These are phyloP conservation scores for Xerocomus brunneocitrinus DNA, from an alignment of 768 basidiomycete species.

Conservation along the genomic window DNA sequence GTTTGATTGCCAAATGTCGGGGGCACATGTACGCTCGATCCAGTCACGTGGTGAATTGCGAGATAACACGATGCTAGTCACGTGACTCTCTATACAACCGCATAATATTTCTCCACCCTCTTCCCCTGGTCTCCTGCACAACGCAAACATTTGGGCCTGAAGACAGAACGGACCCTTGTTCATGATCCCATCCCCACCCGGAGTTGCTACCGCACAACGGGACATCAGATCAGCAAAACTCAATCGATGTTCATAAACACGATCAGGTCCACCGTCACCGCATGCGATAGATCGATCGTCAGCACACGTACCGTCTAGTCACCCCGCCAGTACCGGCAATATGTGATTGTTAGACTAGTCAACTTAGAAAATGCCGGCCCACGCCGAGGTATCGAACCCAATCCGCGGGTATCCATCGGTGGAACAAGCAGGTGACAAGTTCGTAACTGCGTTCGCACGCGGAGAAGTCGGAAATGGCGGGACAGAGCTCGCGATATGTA, in stretches of 20 bases:
- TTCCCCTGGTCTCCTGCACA: conserved; percentile 32
- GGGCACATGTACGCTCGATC: conserved; percentile 35
- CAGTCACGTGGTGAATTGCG: conserved; percentile 12
- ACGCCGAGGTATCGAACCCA: conserved; percentile 65
- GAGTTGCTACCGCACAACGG: conserved; percentile 44
- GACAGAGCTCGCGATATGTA: conserved; percentile 60
- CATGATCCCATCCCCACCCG: conserved; percentile 51
- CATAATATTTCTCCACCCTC: conserved; percentile 44
- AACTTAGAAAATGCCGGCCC: conserved; percentile 59
- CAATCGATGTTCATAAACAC: conserved; percentile 38
- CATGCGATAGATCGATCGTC: conserved; percentile 37
- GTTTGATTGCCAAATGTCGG: conserved; percentile 1
- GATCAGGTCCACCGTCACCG: conserved; percentile 37
- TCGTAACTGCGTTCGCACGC: conserved; percentile 48
- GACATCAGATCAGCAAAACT: not conserved
- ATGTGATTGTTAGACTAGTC: conserved; percentile 53
- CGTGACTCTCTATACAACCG: conserved; percentile 9
- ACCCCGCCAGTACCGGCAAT: conserved; percentile 61
- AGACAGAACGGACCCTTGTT: conserved; percentile 41
- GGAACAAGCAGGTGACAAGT: conserved; percentile 49
- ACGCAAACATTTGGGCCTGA: conserved; percentile 51
- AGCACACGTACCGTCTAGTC: conserved; percentile 54
- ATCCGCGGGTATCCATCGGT: conserved; percentile 43
- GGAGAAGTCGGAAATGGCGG: conserved; percentile 60
- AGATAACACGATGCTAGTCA: too few species aligned